A percentile compares a stretch with the other conserved stretches of the same genome.
Conservation (phyloP, 2,329 filamentous ascomycete species). For the Scedosporium aurantiacum region DNA sequence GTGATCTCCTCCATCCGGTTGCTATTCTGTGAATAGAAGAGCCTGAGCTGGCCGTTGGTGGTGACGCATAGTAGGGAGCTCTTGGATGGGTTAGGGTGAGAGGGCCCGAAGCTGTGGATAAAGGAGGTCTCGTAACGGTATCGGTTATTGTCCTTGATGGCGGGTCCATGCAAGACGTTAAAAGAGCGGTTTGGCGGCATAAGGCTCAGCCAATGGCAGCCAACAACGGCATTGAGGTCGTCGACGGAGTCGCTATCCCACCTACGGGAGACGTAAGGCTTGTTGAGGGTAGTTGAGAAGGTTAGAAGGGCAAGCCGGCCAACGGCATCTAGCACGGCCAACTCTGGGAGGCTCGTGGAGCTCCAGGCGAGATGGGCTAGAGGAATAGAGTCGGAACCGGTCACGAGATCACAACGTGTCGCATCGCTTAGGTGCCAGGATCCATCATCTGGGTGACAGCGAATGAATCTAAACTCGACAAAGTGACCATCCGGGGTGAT, state of each 20-base stretch:
- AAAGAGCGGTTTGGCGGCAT: constrained; percentile 35
- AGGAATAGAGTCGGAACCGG: constrained; percentile 50
- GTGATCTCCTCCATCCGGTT: constrained; percentile 60
- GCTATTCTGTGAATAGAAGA: constrained; percentile 69
- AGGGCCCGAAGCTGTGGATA: constrained; percentile 57
- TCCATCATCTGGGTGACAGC: constrained; percentile 56
- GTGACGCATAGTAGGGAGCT: constrained; percentile 70
- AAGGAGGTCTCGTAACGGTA: constrained; percentile 63
- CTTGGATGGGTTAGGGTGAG: constrained; percentile 59
- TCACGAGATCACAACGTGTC: constrained; percentile 50
- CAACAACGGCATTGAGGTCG: constrained; percentile 68
- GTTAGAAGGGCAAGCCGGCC: constrained; percentile 68
- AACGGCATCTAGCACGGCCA: constrained; percentile 71
- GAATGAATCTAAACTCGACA: constrained; percentile 63
- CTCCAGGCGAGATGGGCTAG: constrained; percentile 80
- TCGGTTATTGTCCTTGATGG: constrained; percentile 46
- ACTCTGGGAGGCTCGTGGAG: constrained; percentile 57
- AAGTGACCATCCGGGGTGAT: constrained; percentile 61
- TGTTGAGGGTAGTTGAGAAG: constrained; percentile 63
- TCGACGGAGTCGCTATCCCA: constrained; percentile 59
- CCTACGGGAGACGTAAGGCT: constrained; percentile 49
- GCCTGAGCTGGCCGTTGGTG: constrained; percentile 58
- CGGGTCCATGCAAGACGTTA: constrained; percentile 46
- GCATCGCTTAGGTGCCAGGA: constrained; percentile 68
- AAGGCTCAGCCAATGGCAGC: constrained; percentile 73